phyloP scores from a whole-genome alignment of 306 rosid species.

The Arachis stenosperma region DNA sequence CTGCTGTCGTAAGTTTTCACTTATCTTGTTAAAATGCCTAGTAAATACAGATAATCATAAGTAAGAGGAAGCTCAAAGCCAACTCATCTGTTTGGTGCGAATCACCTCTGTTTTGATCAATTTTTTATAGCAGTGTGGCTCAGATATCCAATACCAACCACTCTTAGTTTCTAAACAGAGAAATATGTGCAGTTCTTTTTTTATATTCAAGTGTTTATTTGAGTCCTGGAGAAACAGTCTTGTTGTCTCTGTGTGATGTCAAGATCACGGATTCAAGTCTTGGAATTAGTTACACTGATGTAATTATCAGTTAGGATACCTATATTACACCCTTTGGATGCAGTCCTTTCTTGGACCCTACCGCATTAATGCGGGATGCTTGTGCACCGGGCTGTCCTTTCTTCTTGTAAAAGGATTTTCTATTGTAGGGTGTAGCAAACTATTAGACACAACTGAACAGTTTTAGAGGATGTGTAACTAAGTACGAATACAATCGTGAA shows the following conservation, averaged over 20 bases:
- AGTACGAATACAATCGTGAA: constrained; percentile 8
- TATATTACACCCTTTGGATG: too few species aligned
- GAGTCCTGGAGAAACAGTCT: too few species aligned
- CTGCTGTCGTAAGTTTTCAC: constrained; percentile 76
- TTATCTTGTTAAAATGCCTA: constrained; percentile 22
- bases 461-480: constrained; percentile 2
- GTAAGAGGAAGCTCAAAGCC: constrained; percentile 17
- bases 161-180: neutral
- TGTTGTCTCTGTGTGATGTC: too few species aligned
- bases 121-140: constrained; percentile 16
- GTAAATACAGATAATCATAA: constrained; percentile 8
- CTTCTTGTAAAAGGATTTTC: constrained; percentile 6
- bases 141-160: neutral
- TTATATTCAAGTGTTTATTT: neutral
- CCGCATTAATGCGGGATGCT: too few species aligned
- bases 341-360: too few species aligned
- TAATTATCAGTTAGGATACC: too few species aligned
- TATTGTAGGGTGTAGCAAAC: neutral
- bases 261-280: too few species aligned
- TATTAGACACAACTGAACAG: neutral
- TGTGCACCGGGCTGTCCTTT: neutral
- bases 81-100: constrained; percentile 8
- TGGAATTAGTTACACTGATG: too few species aligned
- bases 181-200: neutral
- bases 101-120: neutral